Conservation (phyloP, 1,284 basidiomycete genomes). For the Apiotrichum domesticum region DNA sequence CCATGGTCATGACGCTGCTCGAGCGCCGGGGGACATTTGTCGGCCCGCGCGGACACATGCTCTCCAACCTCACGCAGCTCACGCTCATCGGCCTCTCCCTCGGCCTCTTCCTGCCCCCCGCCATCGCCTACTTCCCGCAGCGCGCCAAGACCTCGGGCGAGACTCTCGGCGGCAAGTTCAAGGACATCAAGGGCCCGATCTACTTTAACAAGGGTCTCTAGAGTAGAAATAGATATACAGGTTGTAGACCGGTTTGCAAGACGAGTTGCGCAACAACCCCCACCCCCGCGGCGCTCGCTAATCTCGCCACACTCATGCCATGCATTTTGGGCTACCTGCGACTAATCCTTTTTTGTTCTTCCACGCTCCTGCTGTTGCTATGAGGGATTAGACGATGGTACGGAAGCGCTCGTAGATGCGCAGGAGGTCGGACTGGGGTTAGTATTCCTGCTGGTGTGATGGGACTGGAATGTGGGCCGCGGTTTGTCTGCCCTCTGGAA, state of each 20-base stretch:
- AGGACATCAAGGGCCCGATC: conserved; percentile 40
- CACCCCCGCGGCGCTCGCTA: no score
- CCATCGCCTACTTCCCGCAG: conserved; percentile 55
- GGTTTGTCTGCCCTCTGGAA: no score
- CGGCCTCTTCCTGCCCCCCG: conserved; percentile 52
- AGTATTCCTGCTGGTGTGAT: no score
- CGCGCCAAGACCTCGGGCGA: conserved; percentile 44
- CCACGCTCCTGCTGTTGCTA: background rate
- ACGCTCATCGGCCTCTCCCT: conserved; percentile 50
- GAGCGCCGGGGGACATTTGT: conserved; percentile 43
- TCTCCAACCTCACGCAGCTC: conserved; percentile 42
- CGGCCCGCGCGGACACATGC: conserved; percentile 41
- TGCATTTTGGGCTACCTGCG: no score
- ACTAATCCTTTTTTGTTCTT: background rate
- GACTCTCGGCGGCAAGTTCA: conserved; percentile 44
- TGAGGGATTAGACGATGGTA: background rate
- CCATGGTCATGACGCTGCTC: conserved; percentile 49
- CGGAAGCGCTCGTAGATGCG: conserved; percentile 43
- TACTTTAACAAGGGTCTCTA: conserved; percentile 54
- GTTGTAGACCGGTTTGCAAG: no score
- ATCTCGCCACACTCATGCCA: no score
- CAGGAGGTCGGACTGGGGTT: conserved; percentile 43
- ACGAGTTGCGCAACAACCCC: no score
- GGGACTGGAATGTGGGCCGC: no score
- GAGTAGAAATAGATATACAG: background rate